Percentiles rank a stretch among this genome's conserved stretches.
Conservation (phyloP, 139 green algal genomes). For the Diplosphaera chodatii region DNA sequence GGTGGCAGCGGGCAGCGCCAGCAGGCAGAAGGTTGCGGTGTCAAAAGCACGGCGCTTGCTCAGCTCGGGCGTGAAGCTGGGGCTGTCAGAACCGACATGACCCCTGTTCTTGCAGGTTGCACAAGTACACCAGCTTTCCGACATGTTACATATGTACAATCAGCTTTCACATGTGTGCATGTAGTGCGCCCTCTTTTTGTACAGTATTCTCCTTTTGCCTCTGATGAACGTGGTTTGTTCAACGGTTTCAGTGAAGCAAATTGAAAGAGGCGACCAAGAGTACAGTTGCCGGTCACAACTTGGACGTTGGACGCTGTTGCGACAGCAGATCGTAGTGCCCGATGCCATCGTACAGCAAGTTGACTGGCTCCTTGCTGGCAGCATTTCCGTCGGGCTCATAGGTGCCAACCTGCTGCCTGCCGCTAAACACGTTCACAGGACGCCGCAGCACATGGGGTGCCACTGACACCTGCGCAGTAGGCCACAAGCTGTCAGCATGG, state of each 20-base stretch:
- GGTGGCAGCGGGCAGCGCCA: background rate
- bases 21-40: background rate
- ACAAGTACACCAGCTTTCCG: too few relatives aligned
- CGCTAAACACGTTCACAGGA: background rate
- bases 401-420: background rate
- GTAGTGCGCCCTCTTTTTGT: too few relatives aligned
- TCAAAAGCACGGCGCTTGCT: background rate
- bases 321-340: constrained; percentile 15
- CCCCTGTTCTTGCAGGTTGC: too few relatives aligned
- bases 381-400: background rate
- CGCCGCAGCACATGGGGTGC: constrained; percentile 11
- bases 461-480: constrained; percentile 16
- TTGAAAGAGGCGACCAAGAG: too few relatives aligned
- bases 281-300: too few relatives aligned
- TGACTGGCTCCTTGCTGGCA: background rate
- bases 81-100: background rate
- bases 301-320: background rate
- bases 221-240: too few relatives aligned
- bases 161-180: too few relatives aligned
- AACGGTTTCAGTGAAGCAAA: too few relatives aligned
- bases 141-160: too few relatives aligned
- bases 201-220: too few relatives aligned
- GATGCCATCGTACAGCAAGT: constrained; percentile 6
- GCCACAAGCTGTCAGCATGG: too few relatives aligned
- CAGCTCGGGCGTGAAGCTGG: background rate